Evolutionary conservation across 164 flowering plant genomes (phyloP), one percentile per base, ranked within the genome.

Genomic region (Pachysandra terminalis): DNA sequence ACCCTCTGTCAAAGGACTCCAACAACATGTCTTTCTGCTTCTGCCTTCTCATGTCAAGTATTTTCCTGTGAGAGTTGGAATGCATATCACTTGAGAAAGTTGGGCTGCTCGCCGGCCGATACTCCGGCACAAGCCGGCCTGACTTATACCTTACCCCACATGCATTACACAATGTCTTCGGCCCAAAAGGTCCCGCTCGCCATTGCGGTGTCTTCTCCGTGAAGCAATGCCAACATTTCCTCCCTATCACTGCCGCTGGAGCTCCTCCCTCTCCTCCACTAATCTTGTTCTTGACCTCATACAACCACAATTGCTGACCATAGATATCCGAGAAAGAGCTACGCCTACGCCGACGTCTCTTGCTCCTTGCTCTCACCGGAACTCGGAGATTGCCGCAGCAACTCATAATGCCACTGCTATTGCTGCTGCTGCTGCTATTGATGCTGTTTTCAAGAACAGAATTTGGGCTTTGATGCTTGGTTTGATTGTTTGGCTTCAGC

Each of bases 71-170:
- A 6, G 95, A 88, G 72, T 93, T 93, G 3, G 96, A 93, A 66
- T 93, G 98, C 83, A 85, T 23, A 23, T 64, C 63, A 25, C 64
- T 73, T 0, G 84, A 81, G 66, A 86, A 93, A 9, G 95, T 81
- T 0, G 98, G 98, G 70, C 98, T 90, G 26, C 70, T 79, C 0
- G 95, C 96, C 0, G 98, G 98, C 9, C 96, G 85, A 64, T 93
- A 93, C 84, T 93, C 98, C 2, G 95, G 87, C 78, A 87, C 81
- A 0, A 93, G 83, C 69, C 98, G 78, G 8, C 98, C 98, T 0
- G 98, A 90, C 80, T 93, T 93, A 69, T 66, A 93, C 76, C 98
- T 70, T 60, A 93, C 96, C 41, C 98, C 98, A 69, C 98, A 93
- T 21, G 98, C 98, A 71, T 93, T 93, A 68, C 98, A 93, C 0